Base-by-base conservation (phyloP, 2,329 filamentous ascomycete species). In the Diaporthe batatas region DNA sequence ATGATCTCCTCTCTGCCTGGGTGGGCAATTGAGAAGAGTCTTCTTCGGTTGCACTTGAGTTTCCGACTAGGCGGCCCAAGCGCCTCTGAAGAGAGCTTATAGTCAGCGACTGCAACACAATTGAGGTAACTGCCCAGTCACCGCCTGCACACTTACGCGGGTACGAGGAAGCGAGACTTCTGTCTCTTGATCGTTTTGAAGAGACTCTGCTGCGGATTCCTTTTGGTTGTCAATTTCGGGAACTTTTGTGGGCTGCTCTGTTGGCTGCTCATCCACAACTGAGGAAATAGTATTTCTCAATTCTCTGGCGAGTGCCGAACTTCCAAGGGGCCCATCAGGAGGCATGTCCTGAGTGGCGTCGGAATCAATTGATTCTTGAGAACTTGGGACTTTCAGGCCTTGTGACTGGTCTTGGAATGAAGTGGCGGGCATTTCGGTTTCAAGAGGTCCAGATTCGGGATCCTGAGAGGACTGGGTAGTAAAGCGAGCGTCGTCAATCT, bases 341-440 rank as follows among this genome's bases (percentile, higher is more conserved):
- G 68, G 68, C 68, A 70, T 70, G 32, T 70, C 68, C 44, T 62
- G 55, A 12, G 68, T 70, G 32, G 68, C 68, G 25, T 70, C 68
- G 2, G 68, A 70, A 54, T 70, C 68, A 49, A 70, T 59, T 42
- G 68, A 62, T 59, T 62, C 68, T 16, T 70, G 68, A 59, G 68
- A 70, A 53, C 68, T 70, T 42, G 68, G 55, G 51, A 42, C 44
- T 2, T 70, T 53, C 4, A 53, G 23, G 25, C 21, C 47, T 14
- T 62, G 68, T 25, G 68, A 34, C 32, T 49, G 14, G 32, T 70
- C 68, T 23, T 21, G 68, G 39, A 54, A 53, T 39, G 55, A 44
- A 25, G 18, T 53, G 25, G 68, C 49, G 42, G 23, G 55, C 68
- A 70, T 21, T 23, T 51, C 49, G 54, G 55, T 53, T 25, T 16